phyloP scores from a whole-genome alignment of 257 asterid species.

The Nicotiana tomentosiformis region DNA sequence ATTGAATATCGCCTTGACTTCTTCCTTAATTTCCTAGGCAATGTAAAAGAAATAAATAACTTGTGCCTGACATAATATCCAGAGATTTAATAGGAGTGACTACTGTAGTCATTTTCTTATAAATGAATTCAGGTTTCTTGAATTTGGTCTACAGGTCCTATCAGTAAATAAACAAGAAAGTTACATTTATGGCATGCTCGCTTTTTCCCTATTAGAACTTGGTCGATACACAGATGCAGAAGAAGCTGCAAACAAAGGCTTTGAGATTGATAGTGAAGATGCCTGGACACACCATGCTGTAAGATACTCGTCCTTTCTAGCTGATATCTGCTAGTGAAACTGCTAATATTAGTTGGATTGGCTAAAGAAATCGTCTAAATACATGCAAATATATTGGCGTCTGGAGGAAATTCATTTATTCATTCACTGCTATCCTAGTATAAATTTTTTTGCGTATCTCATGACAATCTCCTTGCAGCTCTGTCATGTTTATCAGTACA shows the following conservation, averaged over 20 bases:
- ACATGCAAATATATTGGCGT: no score
- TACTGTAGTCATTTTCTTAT: background rate
- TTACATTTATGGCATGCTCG: constrained; percentile 86
- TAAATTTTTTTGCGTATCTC: background rate
- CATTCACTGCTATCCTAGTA: background rate
- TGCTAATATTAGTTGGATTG: background rate
- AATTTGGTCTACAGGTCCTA: constrained; percentile 50
- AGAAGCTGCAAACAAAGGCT: constrained; percentile 65
- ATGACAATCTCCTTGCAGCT: constrained; percentile 47
- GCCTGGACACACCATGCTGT: constrained; percentile 98
- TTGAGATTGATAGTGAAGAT: constrained; percentile 65
- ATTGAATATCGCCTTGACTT: background rate
- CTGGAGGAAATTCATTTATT: background rate
- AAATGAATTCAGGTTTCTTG: background rate
- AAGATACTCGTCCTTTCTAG: constrained; percentile 21
- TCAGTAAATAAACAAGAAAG: constrained; percentile 51
- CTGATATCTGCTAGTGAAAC: background rate
- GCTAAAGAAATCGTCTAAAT: background rate
- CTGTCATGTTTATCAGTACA: constrained; percentile 86
- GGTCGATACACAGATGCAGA: constrained; percentile 76
- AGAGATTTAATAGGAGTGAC: background rate
- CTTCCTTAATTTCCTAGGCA: background rate
- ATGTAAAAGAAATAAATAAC: background rate
- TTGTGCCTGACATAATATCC: background rate
- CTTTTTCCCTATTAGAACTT: constrained; percentile 82